A percentile compares a stretch with the other conserved stretches of the same genome.
Evolutionary conservation across 345 rosid genomes (phyloP).

Genomic region (Pelargonium nanum): DNA sequence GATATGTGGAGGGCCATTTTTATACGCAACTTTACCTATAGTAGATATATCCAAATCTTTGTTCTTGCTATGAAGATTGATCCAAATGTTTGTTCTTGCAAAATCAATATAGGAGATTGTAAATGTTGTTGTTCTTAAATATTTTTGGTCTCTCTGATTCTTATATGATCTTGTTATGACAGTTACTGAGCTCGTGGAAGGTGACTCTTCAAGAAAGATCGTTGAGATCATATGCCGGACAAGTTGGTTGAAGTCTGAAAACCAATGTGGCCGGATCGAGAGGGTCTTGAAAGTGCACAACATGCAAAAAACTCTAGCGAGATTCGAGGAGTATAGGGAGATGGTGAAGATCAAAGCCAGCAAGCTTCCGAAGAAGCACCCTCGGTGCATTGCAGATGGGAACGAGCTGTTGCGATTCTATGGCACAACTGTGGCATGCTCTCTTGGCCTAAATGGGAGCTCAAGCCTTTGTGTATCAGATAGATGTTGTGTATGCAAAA

Average conservation of each 20-base stretch:
- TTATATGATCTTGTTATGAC: slow-evolving; percentile 12
- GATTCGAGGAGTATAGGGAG: slow-evolving; percentile 1
- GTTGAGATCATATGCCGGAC: slow-evolving; percentile 93
- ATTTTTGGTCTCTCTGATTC: neutral
- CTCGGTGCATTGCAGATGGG: slow-evolving; percentile 86
- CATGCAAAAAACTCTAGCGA: slow-evolving; percentile 1
- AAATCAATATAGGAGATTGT: too few relatives aligned
- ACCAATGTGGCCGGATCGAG: slow-evolving; percentile 80
- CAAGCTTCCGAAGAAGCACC: slow-evolving; percentile 1
- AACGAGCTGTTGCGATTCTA: slow-evolving; percentile 88
- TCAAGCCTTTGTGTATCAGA: slow-evolving; percentile 72
- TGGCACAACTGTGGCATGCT: slow-evolving; percentile 76
- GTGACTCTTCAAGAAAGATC: slow-evolving; percentile 91
- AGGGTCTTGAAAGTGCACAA: slow-evolving; percentile 13
- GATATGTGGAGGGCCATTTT: too few relatives aligned
- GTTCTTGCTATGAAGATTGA: too few relatives aligned
- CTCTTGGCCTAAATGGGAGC: slow-evolving; percentile 74
- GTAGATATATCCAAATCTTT: too few relatives aligned
- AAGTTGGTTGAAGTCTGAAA: slow-evolving; percentile 85
- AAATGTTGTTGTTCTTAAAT: too few relatives aligned
- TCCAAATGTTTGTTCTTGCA: too few relatives aligned
- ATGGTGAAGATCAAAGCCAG: slow-evolving; percentile 1
- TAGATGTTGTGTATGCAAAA: slow-evolving; percentile 69
- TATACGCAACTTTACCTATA: too few relatives aligned
- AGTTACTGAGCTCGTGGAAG: slow-evolving; percentile 95